A percentile compares a stretch with the other conserved stretches of the same genome.
Conservation (phyloP, 1,284 basidiomycete species). For the Boletellus deceptivus region DNA sequence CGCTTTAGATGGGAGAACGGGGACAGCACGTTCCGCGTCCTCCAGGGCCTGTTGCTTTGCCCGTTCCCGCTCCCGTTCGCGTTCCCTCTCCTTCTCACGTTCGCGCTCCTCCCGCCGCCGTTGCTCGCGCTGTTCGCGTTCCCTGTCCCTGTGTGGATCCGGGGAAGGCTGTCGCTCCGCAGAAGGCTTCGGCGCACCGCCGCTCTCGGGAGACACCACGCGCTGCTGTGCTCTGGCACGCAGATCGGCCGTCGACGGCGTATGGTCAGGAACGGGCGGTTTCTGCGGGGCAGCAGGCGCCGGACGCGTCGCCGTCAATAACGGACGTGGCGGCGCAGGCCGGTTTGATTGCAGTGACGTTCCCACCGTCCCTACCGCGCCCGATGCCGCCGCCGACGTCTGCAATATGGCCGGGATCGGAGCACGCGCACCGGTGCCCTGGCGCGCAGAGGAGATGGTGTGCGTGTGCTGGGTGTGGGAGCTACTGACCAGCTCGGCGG, state of each 20-base stretch:
- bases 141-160: slow-evolving; percentile 28
- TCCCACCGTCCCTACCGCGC: too few species aligned
- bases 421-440: slow-evolving; percentile 24
- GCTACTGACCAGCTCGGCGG: slow-evolving; percentile 64
- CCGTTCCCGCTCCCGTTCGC: slow-evolving; percentile 27
- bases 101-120: slow-evolving; percentile 32
- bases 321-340: slow-evolving; percentile 55
- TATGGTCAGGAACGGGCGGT: slow-evolving; percentile 47
- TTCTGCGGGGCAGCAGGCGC: slow-evolving; percentile 45
- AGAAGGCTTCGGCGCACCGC: slow-evolving; percentile 33
- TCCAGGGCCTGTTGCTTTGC: slow-evolving; percentile 30
- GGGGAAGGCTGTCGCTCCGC: slow-evolving; percentile 34
- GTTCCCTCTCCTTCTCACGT: slow-evolving; percentile 27
- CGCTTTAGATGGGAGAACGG: slow-evolving; percentile 50
- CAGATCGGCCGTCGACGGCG: slow-evolving; percentile 61
- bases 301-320: slow-evolving; percentile 48
- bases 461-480: slow-evolving; percentile 48
- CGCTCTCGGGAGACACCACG: slow-evolving; percentile 38
- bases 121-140: slow-evolving; percentile 35
- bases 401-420: slow-evolving; percentile 33
- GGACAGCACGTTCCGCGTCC: slow-evolving; percentile 37
- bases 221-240: slow-evolving; percentile 58
- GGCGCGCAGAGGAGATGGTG: slow-evolving; percentile 34
- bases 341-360: slow-evolving; percentile 43
- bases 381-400: neutral